phyloP scores from a whole-genome alignment of 768 basidiomycete genomes.

The Galerina marginata region DNA sequence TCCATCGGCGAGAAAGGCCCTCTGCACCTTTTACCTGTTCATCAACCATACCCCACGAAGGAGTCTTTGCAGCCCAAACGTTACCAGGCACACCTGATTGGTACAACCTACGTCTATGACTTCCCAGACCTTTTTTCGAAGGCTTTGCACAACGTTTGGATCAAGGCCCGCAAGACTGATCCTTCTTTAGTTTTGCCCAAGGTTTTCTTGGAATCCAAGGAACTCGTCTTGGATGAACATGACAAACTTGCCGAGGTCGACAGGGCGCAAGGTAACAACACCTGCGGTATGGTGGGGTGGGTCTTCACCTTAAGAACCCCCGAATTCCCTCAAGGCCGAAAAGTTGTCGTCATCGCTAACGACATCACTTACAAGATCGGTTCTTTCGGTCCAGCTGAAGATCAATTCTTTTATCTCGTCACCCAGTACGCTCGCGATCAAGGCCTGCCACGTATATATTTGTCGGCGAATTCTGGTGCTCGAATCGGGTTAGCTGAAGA shows the following conservation, averaged over 20 bases:
- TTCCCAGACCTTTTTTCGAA: conserved; percentile 99
- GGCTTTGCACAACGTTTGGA: conserved; percentile 93
- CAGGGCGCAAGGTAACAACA: conserved; percentile 91
- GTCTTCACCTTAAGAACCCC: conserved; percentile 91
- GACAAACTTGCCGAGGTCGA: conserved; percentile 91
- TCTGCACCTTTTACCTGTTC: conserved; percentile 93
- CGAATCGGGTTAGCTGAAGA: conserved; percentile 97
- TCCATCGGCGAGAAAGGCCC: conserved; percentile 98
- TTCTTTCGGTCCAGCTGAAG: conserved; percentile 94
- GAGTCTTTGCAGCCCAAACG: conserved; percentile 98
- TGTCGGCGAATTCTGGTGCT: conserved; percentile 98
- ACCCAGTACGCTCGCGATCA: conserved; percentile 90
- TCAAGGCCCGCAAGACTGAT: conserved; percentile 66
- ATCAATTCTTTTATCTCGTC: conserved; percentile 95
- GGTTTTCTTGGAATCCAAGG: conserved; percentile 79
- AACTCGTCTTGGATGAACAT: conserved; percentile 93
- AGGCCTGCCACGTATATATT: conserved; percentile 94
- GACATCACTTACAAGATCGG: conserved; percentile 99
- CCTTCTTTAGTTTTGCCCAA: conserved; percentile 77
- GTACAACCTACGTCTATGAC: conserved; percentile 98
- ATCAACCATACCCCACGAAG: conserved; percentile 93
- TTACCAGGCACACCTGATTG: conserved; percentile 97
- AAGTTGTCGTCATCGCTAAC: conserved; percentile 90
- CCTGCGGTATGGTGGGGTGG: conserved; percentile 98
- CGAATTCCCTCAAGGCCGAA: conserved; percentile 89